Percentiles rank a stretch among this genome's conserved stretches.
phyloP scores from a whole-genome alignment of 148 eudicot species.

The Nepenthes gracilis region DNA sequence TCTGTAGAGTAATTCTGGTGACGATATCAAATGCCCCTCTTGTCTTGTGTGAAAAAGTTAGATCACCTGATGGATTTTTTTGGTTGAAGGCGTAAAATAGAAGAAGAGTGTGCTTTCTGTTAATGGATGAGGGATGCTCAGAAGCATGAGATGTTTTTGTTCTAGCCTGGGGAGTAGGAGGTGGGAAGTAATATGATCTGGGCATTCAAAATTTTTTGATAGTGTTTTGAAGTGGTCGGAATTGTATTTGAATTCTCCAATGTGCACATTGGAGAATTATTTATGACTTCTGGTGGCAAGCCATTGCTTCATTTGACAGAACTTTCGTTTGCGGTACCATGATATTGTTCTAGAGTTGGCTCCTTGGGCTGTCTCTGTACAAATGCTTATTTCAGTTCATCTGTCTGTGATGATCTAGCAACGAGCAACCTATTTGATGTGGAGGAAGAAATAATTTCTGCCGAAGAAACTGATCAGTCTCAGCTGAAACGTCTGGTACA shows the following conservation, averaged over 20 bases:
- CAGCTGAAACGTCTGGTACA: constrained; percentile 15
- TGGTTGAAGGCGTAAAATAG: neutral
- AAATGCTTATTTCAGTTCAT: constrained; percentile 24
- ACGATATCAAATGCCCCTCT: too few relatives aligned
- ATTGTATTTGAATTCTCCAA: constrained; percentile 21
- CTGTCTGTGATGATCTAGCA: constrained; percentile 16
- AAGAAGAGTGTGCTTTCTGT: constrained; percentile 1
- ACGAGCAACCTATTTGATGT: constrained; percentile 14
- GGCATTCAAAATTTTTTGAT: neutral
- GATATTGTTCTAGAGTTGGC: constrained; percentile 17
- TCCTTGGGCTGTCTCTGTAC: constrained; percentile 26
- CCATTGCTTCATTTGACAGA: constrained; percentile 29
- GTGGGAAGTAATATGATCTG: constrained; percentile 4
- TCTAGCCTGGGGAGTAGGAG: constrained; percentile 1
- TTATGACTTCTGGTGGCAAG: constrained; percentile 48
- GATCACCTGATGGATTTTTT: neutral
- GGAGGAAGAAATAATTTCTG: constrained; percentile 19
- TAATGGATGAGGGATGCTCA: constrained; percentile 8
- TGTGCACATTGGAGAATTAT: constrained; percentile 30
- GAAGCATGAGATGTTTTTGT: neutral
- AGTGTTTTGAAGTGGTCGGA: constrained; percentile 1
- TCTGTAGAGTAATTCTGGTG: too few relatives aligned
- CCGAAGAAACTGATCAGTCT: constrained; percentile 15
- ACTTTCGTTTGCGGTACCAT: constrained; percentile 21
- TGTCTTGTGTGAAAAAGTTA: neutral